Conservation (phyloP, 2,329 filamentous ascomycete genomes). For the Colletotrichum eleusines region DNA sequence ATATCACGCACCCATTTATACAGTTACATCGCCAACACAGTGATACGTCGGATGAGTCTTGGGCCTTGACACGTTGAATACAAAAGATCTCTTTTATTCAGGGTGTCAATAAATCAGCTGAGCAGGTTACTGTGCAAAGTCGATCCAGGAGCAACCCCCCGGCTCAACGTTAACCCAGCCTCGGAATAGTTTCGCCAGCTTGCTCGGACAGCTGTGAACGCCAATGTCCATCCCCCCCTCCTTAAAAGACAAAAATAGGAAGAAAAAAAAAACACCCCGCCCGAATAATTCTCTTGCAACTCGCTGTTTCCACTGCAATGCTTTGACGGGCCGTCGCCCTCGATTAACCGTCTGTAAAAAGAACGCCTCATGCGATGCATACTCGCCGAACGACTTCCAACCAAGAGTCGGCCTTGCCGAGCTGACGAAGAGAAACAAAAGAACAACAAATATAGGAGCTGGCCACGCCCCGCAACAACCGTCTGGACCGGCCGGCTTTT, state of each 20-base stretch:
- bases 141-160: constrained; percentile 1
- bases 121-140: neutral
- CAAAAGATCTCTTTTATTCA: constrained; percentile 16
- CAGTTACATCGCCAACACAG: constrained; percentile 7
- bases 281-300: neutral
- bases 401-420: constrained; percentile 1
- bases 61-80: neutral
- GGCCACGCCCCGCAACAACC: neutral
- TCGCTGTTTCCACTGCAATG: constrained; percentile 27
- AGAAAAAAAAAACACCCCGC: neutral
- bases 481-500: constrained; percentile 5
- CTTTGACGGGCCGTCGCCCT: constrained; percentile 15
- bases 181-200: neutral
- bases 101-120: constrained; percentile 12
- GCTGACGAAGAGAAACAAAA: constrained; percentile 10
- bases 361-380: constrained; percentile 38
- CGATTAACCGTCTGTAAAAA: constrained; percentile 27
- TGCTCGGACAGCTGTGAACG: constrained; percentile 1
- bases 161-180: neutral
- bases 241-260: neutral
- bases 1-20: constrained; percentile 8
- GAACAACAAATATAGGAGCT: constrained; percentile 8
- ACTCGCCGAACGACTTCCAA: constrained; percentile 19
- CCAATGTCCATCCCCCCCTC: neutral
- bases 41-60: neutral